Percentiles rank a stretch among this genome's conserved stretches.
These are phyloP conservation scores for Aspergillus aculeatinus DNA, from an alignment of 2,329 filamentous ascomycete genomes.

Conservation along the genomic window DNA sequence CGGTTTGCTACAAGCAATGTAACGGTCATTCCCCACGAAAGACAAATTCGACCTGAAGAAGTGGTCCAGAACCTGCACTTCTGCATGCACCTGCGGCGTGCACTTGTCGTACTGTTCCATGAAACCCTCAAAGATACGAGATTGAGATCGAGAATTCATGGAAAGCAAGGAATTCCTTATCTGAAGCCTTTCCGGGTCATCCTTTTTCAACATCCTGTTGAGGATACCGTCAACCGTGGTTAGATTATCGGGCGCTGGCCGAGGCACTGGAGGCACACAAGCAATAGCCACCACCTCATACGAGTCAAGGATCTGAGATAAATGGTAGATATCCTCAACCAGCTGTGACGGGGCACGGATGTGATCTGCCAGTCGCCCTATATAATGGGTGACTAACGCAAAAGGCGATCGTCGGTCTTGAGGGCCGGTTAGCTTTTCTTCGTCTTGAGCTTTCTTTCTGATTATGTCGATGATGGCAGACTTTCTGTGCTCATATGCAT, in stretches of 20 bases:
- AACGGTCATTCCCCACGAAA: constrained; percentile 45
- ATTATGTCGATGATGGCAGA: constrained; percentile 6
- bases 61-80: constrained; percentile 51
- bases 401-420: constrained; percentile 24
- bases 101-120: constrained; percentile 11
- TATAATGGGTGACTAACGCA: constrained; percentile 37
- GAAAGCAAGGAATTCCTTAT: constrained; percentile 20
- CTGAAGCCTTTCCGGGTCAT: constrained; percentile 10
- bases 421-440: constrained; percentile 7
- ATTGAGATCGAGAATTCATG: constrained; percentile 29
- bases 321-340: constrained; percentile 30
- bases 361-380: constrained; percentile 50
- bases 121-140: constrained; percentile 28
- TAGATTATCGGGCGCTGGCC: constrained; percentile 19
- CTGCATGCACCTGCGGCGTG: constrained; percentile 40
- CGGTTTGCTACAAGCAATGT: constrained; percentile 54
- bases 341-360: constrained; percentile 42
- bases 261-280: constrained; percentile 20
- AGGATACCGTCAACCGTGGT: constrained; percentile 25
- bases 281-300: constrained; percentile 21
- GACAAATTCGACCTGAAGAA: constrained; percentile 37
- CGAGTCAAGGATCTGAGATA: constrained; percentile 35
- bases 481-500: constrained; percentile 16
- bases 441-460: constrained; percentile 1
- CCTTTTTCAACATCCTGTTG: constrained; percentile 26